phyloP scores from a whole-genome alignment of 2,329 filamentous ascomycete genomes.

The Fusarium marasasianum region DNA sequence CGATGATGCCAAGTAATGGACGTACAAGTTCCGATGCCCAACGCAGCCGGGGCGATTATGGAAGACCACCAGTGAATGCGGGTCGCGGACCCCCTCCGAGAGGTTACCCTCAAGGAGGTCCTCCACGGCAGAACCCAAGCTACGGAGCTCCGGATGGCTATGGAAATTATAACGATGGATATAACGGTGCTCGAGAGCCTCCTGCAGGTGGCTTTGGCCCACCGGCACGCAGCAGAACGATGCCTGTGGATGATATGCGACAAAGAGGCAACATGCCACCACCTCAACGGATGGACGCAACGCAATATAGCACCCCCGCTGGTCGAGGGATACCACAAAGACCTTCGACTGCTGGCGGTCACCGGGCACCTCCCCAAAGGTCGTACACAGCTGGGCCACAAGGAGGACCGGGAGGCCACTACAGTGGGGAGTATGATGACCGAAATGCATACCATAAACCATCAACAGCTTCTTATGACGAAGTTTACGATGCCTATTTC shows the following conservation, averaged over 20 bases:
- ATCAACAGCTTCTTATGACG: constrained; percentile 54
- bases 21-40: constrained; percentile 43
- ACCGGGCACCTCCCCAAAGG: constrained; percentile 63
- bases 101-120: constrained; percentile 48
- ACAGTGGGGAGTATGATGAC: constrained; percentile 46
- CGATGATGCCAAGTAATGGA: constrained; percentile 32
- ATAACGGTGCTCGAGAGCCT: constrained; percentile 44
- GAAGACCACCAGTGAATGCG: constrained; percentile 39
- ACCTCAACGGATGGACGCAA: constrained; percentile 54
- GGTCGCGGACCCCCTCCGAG: constrained; percentile 43
- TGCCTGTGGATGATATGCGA: constrained; percentile 62
- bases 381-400: constrained; percentile 57
- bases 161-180: constrained; percentile 42
- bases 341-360: constrained; percentile 64
- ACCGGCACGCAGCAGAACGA: constrained; percentile 68
- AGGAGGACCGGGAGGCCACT: constrained; percentile 49
- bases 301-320: constrained; percentile 56
- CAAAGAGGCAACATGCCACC: constrained; percentile 50
- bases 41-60: constrained; percentile 41
- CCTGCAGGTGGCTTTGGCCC: constrained; percentile 57
- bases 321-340: constrained; percentile 60
- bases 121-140: constrained; percentile 42
- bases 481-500: constrained; percentile 66
- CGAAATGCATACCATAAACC: constrained; percentile 44
- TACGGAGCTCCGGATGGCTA: constrained; percentile 39